A percentile compares a stretch with the other conserved stretches of the same genome.
Evolutionary conservation across 129 eudicot species (phyloP).

Genomic region (Heracleum sosnowskyi): DNA sequence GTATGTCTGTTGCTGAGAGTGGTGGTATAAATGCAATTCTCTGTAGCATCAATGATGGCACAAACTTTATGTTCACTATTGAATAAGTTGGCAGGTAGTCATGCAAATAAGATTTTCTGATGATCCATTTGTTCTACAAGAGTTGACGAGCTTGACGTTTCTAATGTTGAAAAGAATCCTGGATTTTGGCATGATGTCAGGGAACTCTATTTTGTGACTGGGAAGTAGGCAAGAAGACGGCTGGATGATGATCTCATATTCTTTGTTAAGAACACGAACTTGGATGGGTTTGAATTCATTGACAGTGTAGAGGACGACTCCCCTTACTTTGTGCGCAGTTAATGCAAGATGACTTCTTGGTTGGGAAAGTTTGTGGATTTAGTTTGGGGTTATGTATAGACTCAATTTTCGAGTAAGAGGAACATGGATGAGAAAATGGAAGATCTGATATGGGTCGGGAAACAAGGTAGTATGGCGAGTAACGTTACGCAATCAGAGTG

Average conservation of each 20-base stretch:
- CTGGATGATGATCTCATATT: conserved; percentile 90
- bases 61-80: conserved; percentile 72
- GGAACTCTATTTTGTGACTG: conserved; percentile 65
- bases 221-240: conserved; percentile 65
- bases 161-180: conserved; percentile 75
- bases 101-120: conserved; percentile 70
- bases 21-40: conserved; percentile 92
- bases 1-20: conserved; percentile 73
- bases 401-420: too few species aligned
- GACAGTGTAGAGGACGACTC: conserved; percentile 51
- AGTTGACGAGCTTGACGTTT: conserved; percentile 66
- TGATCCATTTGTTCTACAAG: conserved; percentile 84
- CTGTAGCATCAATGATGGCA: conserved; percentile 60
- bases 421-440: too few species aligned
- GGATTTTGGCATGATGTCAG: conserved; percentile 75
- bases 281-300: conserved; percentile 37
- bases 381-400: too few species aligned
- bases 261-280: conserved; percentile 67
- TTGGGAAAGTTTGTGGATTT: too few species aligned
- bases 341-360: too few species aligned
- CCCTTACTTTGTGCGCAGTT: conserved; percentile 98
- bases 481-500: too few species aligned
- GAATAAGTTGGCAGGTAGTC: conserved; percentile 97
- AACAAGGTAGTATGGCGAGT: too few species aligned
- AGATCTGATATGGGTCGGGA: too few species aligned